Evolutionary conservation across 345 rosid species (phyloP), one percentile per base, ranked within the genome.

Genomic region (Carallia pectinifolia): DNA sequence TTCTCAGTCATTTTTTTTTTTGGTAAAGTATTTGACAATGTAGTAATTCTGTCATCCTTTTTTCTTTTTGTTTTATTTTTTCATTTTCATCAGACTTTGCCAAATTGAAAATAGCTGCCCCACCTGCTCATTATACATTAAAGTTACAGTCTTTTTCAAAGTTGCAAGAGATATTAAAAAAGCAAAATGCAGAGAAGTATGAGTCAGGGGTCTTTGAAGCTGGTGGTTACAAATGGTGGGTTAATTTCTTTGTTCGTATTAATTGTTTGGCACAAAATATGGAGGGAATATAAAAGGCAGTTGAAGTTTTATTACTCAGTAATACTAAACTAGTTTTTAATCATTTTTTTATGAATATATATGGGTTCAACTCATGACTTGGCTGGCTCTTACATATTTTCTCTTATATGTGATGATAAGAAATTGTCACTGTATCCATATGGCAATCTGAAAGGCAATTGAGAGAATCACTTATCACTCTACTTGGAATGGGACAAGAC

Each of bases 161-260:
- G 34, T 64, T 79, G 8, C 58, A 67, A 3, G 39, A 50, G 1
- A 17, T 17, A 6, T 16, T 65, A 3, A 50, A 33, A 7, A 70
- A 74, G 12, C 68, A 63, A 0, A 53, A 75, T 12, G 7, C 0
- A 0, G 81, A 82, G 18, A 76, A 67, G 30, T 80, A 74, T 18
- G 81, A 80, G 33, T 80, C 81, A 12, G 75, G 66, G 54, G 74
- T 47, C 37, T 86, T 86, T 75, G 78, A 82, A 66, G 67, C 76
- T 62, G 65, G 69, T 19, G 79, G 78, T 58, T 71, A 80, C 74
- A 82, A 80, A 82, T 84, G 85, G 86, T 79, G 34, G 34, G 34
- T 33, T 33, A 33, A 33, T 39, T 39, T 39, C 10, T 39, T 39
- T 7, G 12, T 10, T 39, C 13, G 7, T 7, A 39, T 7, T 39